phyloP scores from a whole-genome alignment of 1,284 basidiomycete genomes.

The Boletellus deceptivus region DNA sequence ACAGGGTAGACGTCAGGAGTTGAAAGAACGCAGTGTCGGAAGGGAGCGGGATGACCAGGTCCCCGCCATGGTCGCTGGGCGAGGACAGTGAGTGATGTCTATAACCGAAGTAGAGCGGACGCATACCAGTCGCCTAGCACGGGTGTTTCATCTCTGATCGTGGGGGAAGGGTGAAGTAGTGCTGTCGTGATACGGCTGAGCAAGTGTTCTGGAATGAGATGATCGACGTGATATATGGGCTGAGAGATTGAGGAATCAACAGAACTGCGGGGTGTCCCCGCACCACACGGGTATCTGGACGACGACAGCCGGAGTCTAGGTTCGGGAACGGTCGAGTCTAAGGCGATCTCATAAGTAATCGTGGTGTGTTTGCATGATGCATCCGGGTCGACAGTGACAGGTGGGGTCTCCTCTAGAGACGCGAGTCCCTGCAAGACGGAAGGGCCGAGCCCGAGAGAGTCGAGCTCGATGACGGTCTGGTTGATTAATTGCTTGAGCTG shows the following conservation, averaged over 20 bases:
- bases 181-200: conserved; percentile 9
- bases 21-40: conserved; percentile 85
- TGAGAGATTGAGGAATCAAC: conserved; percentile 4
- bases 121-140: conserved; percentile 9
- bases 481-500: conserved; percentile 94
- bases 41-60: conserved; percentile 78
- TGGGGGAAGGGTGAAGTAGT: conserved; percentile 1
- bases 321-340: conserved; percentile 47
- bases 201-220: conserved; percentile 14
- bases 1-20: conserved; percentile 70
- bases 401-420: conserved; percentile 19
- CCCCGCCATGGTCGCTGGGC: conserved; percentile 35
- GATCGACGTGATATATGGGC: conserved; percentile 11
- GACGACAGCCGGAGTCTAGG: conserved; percentile 55
- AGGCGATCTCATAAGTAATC: conserved; percentile 55
- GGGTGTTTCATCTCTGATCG: background rate
- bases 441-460: conserved; percentile 73
- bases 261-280: background rate
- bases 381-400: conserved; percentile 1
- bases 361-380: conserved; percentile 17
- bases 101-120: background rate
- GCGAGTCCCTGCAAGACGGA: conserved; percentile 43
- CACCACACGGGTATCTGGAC: conserved; percentile 18
- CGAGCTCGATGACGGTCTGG: conserved; percentile 79
- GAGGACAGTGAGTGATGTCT: conserved; percentile 6